Evolutionary conservation across 805 yeast genomes (phyloP), one percentile per base, ranked within the genome.

Genomic region (Schwanniomyces polymorphus): DNA sequence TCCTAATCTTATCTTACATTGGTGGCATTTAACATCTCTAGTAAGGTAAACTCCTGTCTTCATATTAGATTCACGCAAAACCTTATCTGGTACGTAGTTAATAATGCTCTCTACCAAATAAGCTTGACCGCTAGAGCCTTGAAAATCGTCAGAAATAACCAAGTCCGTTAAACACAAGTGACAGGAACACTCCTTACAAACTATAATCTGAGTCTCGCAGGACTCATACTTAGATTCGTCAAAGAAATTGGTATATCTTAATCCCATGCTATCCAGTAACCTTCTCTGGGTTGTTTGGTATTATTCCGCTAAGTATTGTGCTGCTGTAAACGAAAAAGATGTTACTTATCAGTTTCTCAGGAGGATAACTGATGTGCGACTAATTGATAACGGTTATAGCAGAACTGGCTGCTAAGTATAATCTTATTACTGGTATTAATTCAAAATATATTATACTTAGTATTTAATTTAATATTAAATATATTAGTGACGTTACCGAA

Each of bases 101-200:
- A 73, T 72, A 26, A 72, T 57, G 47, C 55, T 59, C 38, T 72
- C 75, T 17, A 73, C 78, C 38, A 73, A 55, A 43, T 61, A 68
- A 6, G 78, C 78, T 5, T 67, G 67, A 3, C 78, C 78, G 9
- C 68, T 62, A 43, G 65, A 61, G 5, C 77, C 77, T 37, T 59
- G 57, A 54, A 72, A 73, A 25, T 67, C 62, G 52, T 71, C 76
- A 25, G 71, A 64, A 25, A 68, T 56, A 38, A 73, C 61, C 41
- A 72, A 58, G 39, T 53, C 59, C 9, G 68, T 59, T 31, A 72
- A 59, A 48, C 78, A 73, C 41, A 73, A 59, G 55, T 73, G 78
- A 18, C 70, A 58, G 39, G 68, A 66, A 53, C 78, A 73, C 40
- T 66, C 65, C 47, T 63, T 63, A 53, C 78, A 73, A 16, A 70